Evolutionary conservation across 257 asterid species (phyloP).

Genomic region (Oldenlandia corymbosa): DNA sequence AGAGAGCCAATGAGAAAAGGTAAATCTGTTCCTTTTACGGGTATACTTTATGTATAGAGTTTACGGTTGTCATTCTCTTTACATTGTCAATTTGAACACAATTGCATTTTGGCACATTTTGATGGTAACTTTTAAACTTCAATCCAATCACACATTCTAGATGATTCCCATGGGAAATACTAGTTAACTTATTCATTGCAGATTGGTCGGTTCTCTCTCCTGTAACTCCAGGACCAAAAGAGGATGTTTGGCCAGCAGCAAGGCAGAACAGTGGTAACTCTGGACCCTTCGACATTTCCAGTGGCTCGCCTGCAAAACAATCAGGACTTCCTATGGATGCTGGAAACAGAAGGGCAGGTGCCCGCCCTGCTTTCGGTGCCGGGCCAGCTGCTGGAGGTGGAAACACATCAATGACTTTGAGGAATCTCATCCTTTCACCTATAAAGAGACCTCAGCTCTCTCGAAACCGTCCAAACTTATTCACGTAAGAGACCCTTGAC

Average conservation of each 20-base stretch:
- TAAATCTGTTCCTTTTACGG: constrained; percentile 30
- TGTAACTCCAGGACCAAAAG: constrained; percentile 98
- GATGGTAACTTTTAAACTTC: neutral
- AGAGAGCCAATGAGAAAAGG: constrained; percentile 73
- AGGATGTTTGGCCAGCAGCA: constrained; percentile 68
- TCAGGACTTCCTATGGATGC: constrained; percentile 45
- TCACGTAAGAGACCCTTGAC: constrained; percentile 47
- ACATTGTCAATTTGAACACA: neutral
- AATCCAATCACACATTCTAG: neutral
- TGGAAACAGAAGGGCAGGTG: constrained; percentile 52
- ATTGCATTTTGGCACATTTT: neutral
- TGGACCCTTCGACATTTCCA: constrained; percentile 56
- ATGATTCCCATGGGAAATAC: constrained; percentile 36
- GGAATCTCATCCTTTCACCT: constrained; percentile 85
- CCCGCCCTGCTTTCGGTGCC: constrained; percentile 44
- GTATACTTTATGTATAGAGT: neutral
- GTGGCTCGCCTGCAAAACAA: constrained; percentile 64
- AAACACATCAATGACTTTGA: constrained; percentile 74
- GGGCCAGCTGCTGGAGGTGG: constrained; percentile 49
- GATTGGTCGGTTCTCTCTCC: constrained; percentile 89
- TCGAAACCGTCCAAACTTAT: constrained; percentile 63
- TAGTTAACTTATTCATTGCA: constrained; percentile 66
- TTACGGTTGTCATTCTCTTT: neutral
- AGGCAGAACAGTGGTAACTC: constrained; percentile 60
- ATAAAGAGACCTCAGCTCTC: constrained; percentile 83